Evolutionary conservation across 73 alveolate species (phyloP), one percentile per base, ranked within the genome.

Genomic region (Paramecium bursaria): DNA sequence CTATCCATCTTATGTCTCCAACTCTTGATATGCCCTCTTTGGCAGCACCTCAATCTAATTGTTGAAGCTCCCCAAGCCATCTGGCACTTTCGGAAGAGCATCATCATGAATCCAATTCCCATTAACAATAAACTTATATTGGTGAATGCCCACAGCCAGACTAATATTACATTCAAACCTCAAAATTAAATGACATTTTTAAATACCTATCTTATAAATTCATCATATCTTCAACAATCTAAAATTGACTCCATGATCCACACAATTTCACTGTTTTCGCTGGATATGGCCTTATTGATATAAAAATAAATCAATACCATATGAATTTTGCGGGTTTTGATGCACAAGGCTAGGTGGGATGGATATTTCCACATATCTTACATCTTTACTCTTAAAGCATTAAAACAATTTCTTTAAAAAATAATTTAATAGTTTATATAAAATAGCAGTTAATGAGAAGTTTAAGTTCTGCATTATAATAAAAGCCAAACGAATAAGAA

Each of bases 121-220:
- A 85, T 85, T 86, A 4, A 85, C 90, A 11, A 67, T 17, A 35
- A 85, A 85, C 44, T 85, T 85, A 50, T 29, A 85, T 17, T 85
- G 52, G 39, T 85, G 48, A 10, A 10, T n/a, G 17, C 90, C 90
- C 15, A 67, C 82, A 9, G 82, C 60, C 42, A 67, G 21, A 42
- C 35, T 67, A 21, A 67, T 5, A 19, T 35, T 21, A 10, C 82
- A 67, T 67, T 31, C 14, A 11, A 39, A 39, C 11, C 49, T 39
- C n/a, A n/a, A n/a, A 39, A 7, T 39, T 39, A 7, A 7, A 39
- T 39, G 49, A 39, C 11, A 39, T 39, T 39, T 39, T 39, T 39
- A 7, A 11, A 39, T 39, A 39, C 49, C 49, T 42, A 4, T 67
- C 35, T 67, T 57, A 53, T 11, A 31, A 39, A 21, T 25, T 25